A percentile compares a stretch with the other conserved stretches of the same genome.
These are phyloP conservation scores for Echinosophora koreensis DNA, from an alignment of 306 rosid species.

Conservation along the genomic window DNA sequence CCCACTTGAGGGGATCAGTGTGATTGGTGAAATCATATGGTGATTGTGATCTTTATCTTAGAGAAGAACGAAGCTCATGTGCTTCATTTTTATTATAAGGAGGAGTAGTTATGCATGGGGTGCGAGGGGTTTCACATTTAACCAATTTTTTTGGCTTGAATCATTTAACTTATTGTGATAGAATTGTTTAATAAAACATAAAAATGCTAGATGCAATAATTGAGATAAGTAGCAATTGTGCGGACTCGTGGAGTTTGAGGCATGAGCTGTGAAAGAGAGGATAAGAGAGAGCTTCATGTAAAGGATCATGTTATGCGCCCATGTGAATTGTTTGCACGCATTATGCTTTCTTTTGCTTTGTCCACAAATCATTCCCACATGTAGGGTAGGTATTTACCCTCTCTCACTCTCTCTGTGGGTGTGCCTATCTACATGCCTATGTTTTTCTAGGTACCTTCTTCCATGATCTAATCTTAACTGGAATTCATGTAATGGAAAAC, in stretches of 20 bases:
- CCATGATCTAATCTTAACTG: conserved; percentile 49
- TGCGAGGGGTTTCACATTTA: neutral
- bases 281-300: neutral
- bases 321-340: conserved; percentile 73
- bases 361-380: conserved; percentile 80
- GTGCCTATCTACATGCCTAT: conserved; percentile 9
- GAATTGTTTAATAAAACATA: conserved; percentile 14
- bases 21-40: conserved; percentile 33
- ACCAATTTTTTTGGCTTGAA: neutral
- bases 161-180: conserved; percentile 5
- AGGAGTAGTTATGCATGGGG: conserved; percentile 36
- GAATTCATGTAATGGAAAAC: conserved; percentile 36
- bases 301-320: conserved; percentile 58
- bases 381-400: conserved; percentile 64
- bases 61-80: conserved; percentile 41
- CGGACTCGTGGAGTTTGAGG: conserved; percentile 11
- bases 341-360: conserved; percentile 63
- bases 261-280: conserved; percentile 47
- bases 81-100: conserved; percentile 27
- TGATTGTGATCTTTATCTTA: neutral
- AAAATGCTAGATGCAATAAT: conserved; percentile 16
- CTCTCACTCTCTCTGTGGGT: conserved; percentile 38
- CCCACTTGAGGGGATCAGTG: conserved; percentile 30
- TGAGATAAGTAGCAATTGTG: neutral
- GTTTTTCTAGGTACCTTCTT: conserved; percentile 58